Evolutionary conservation across 1,284 basidiomycete species (phyloP).

Genomic region (Rhodotorula sp.): DNA sequence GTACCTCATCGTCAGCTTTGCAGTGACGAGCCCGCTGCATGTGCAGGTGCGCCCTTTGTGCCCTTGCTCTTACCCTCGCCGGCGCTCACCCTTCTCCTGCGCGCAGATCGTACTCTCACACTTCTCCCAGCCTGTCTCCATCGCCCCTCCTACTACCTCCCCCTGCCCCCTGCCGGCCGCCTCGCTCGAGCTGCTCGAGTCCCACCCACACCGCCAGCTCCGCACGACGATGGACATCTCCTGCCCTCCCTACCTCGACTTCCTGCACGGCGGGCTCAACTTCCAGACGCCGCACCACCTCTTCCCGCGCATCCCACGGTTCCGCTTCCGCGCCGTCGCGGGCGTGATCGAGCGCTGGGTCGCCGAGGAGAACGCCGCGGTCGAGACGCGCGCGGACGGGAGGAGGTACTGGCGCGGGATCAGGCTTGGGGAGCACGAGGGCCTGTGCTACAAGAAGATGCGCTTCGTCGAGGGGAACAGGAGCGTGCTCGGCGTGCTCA

Average conservation of each 20-base stretch:
- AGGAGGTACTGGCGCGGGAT: constrained; percentile 12
- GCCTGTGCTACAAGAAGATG: constrained; percentile 84
- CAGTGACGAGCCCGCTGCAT: constrained; percentile 79
- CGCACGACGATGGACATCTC: constrained; percentile 95
- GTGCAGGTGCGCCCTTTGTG: constrained; percentile 61
- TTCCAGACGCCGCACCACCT: constrained; percentile 97
- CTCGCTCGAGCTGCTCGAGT: constrained; percentile 82
- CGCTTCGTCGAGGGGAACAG: constrained; percentile 80
- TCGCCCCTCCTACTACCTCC: constrained; percentile 11
- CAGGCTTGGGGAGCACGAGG: constrained; percentile 63
- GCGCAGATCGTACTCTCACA: constrained; percentile 94
- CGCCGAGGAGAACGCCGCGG: constrained; percentile 20
- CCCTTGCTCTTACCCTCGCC: constrained; percentile 1
- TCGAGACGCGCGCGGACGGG: constrained; percentile 12
- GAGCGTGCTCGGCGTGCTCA: constrained; percentile 73
- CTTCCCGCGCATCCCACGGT: constrained; percentile 91
- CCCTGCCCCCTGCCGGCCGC: constrained; percentile 15
- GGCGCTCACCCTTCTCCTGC: constrained; percentile 45
- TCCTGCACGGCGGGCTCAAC: constrained; percentile 89
- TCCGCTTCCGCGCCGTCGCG: constrained; percentile 80
- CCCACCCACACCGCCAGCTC: constrained; percentile 88
- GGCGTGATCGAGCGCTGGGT: constrained; percentile 42
- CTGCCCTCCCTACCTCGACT: constrained; percentile 78
- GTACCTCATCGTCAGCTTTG: constrained; percentile 77
- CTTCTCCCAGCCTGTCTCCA: constrained; percentile 76